A percentile compares a stretch with the other conserved stretches of the same genome.
Evolutionary conservation across 768 basidiomycete genomes (phyloP).

Genomic region (Termitomyces heimii): DNA sequence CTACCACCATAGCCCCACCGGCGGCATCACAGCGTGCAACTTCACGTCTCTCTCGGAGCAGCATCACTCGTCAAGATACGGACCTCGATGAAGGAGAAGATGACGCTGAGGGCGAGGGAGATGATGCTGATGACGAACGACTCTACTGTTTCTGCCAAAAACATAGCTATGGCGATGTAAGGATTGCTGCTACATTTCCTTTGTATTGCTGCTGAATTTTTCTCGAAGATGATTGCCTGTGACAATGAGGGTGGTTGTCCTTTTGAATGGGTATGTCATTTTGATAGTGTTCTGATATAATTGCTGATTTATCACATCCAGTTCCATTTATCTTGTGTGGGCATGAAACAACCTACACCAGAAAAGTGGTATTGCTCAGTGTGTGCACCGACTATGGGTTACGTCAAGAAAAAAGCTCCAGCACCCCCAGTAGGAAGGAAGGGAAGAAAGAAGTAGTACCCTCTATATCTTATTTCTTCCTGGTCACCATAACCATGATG

Average conservation of each 20-base stretch:
- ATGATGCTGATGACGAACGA: conserved; percentile 41
- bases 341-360: conserved; percentile 39
- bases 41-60: conserved; percentile 43
- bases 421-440: conserved; percentile 20
- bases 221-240: conserved; percentile 60
- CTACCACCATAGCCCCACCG: conserved; percentile 25
- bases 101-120: conserved; percentile 33
- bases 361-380: conserved; percentile 54
- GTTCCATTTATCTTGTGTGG: conserved; percentile 62
- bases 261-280: conserved; percentile 58
- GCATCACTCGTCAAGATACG: conserved; percentile 25
- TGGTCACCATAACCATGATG: background rate
- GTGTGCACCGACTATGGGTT: conserved; percentile 28
- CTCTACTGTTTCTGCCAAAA: conserved; percentile 50
- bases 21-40: conserved; percentile 29
- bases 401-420: conserved; percentile 14
- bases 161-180: conserved; percentile 44
- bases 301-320: conserved; percentile 14
- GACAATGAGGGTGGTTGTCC: conserved; percentile 60
- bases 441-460: conserved; percentile 17
- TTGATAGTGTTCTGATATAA: background rate
- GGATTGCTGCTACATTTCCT: conserved; percentile 7
- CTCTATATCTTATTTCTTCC: background rate
- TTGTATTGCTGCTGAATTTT: background rate
- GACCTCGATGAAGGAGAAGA: conserved; percentile 36